Conservation (phyloP, 768 basidiomycete species). For the Sarcodon sp. region DNA sequence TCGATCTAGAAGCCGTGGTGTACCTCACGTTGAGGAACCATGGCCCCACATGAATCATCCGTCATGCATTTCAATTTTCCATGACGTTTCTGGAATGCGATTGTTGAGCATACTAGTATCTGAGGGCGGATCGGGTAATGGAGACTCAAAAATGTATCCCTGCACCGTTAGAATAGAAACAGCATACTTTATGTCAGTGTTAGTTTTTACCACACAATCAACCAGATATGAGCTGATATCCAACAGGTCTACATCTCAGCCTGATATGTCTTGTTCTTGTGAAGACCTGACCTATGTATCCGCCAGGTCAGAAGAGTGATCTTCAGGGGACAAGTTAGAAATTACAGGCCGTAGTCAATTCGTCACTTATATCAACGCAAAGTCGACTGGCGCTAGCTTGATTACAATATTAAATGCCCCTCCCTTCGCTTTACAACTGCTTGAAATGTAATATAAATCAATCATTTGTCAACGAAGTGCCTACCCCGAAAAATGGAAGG, state of each 20-base stretch:
- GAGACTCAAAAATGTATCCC: conserved; percentile 60
- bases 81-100: conserved; percentile 99
- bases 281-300: conserved; percentile 14
- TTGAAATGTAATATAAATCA: conserved; percentile 57
- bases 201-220: conserved; percentile 1
- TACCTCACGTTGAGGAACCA: conserved; percentile 99
- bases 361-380: conserved; percentile 93
- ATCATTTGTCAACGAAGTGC: conserved; percentile 88
- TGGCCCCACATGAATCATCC: conserved; percentile 74
- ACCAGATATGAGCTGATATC: neutral
- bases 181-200: conserved; percentile 72
- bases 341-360: conserved; percentile 56
- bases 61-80: conserved; percentile 79
- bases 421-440: conserved; percentile 42
- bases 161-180: conserved; percentile 73
- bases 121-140: conserved; percentile 80
- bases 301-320: too few relatives aligned
- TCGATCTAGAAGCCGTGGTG: conserved; percentile 82
- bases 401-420: conserved; percentile 91
- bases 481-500: conserved; percentile 51
- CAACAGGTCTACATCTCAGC: conserved; percentile 61
- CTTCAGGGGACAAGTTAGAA: too few relatives aligned
- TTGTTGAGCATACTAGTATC: conserved; percentile 70
- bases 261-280: conserved; percentile 52
- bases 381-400: conserved; percentile 74